Evolutionary conservation across 2,329 filamentous ascomycete species (phyloP).

Genomic region (Eutypella sp.): DNA sequence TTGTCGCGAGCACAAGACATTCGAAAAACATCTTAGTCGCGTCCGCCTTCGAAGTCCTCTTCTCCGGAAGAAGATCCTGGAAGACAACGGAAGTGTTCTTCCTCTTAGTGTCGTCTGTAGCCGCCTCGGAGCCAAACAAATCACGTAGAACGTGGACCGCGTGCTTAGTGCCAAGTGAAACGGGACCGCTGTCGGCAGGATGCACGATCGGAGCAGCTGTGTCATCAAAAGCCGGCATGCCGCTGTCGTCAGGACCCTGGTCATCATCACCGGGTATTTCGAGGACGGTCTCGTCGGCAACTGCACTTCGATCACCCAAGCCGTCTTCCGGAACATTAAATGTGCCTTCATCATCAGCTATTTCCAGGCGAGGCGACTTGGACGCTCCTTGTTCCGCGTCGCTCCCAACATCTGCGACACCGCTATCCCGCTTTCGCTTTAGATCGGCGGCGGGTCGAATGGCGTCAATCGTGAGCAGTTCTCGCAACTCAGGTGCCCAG

Average conservation of each 20-base stretch:
- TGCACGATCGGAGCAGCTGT: slow-evolving; percentile 72
- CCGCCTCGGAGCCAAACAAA: slow-evolving; percentile 71
- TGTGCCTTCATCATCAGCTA: slow-evolving; percentile 62
- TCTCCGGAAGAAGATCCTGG: slow-evolving; percentile 83
- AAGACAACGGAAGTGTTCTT: slow-evolving; percentile 77
- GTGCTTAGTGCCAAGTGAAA: slow-evolving; percentile 89
- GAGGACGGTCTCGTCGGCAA: slow-evolving; percentile 56
- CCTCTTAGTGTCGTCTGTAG: slow-evolving; percentile 64
- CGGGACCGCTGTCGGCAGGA: slow-evolving; percentile 76
- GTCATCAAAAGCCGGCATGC: slow-evolving; percentile 67
- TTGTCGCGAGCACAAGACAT: slow-evolving; percentile 89
- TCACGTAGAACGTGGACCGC: slow-evolving; percentile 93
- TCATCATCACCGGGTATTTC: slow-evolving; percentile 57
- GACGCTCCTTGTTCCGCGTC: slow-evolving; percentile 57
- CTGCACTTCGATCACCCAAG: slow-evolving; percentile 49
- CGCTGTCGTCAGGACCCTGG: slow-evolving; percentile 37
- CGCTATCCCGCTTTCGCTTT: slow-evolving; percentile 91
- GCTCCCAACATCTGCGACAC: slow-evolving; percentile 72
- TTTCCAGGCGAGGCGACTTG: slow-evolving; percentile 65
- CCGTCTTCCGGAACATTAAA: slow-evolving; percentile 43
- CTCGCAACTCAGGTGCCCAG: slow-evolving; percentile 90
- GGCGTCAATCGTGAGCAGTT: slow-evolving; percentile 83
- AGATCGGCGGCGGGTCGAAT: slow-evolving; percentile 72
- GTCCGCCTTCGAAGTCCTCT: slow-evolving; percentile 75
- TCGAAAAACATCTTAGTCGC: slow-evolving; percentile 99